phyloP scores from a whole-genome alignment of 345 rosid species.

The Cardiospermum halicacabum region DNA sequence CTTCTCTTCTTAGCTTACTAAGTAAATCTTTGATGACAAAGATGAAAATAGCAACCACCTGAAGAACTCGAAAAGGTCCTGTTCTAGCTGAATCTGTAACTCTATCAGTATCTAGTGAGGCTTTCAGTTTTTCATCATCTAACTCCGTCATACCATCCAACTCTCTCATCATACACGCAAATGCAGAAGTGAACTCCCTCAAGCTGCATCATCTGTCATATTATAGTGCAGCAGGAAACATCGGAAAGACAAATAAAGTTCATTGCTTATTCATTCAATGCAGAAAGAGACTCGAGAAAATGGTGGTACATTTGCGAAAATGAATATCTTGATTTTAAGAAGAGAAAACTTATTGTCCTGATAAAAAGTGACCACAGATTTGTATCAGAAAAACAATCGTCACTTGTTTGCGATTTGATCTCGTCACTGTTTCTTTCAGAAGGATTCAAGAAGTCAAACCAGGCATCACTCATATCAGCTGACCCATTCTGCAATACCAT shows the following conservation, averaged over 20 bases:
- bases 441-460: constrained; percentile 57
- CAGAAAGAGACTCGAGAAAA: background rate
- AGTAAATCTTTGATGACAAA: constrained; percentile 48
- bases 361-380: constrained; percentile 65
- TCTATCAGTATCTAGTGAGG: constrained; percentile 54
- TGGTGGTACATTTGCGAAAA: background rate
- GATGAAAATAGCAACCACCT: constrained; percentile 59
- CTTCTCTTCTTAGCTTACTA: constrained; percentile 22
- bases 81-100: constrained; percentile 50
- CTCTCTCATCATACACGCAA: constrained; percentile 57
- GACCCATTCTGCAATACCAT: constrained; percentile 68
- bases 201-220: constrained; percentile 37
- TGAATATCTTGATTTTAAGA: constrained; percentile 58
- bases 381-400: constrained; percentile 20
- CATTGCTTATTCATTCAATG: background rate
- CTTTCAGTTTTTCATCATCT: constrained; percentile 46
- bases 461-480: constrained; percentile 34
- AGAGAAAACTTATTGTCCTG: constrained; percentile 62
- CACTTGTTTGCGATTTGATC: constrained; percentile 16
- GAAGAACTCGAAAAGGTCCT: constrained; percentile 70
- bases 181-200: constrained; percentile 56
- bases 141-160: constrained; percentile 48
- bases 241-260: constrained; percentile 15
- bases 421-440: constrained; percentile 32
- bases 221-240: constrained; percentile 5